phyloP scores from a whole-genome alignment of 2,329 filamentous ascomycete genomes.

The Coleophoma cylindrospora region DNA sequence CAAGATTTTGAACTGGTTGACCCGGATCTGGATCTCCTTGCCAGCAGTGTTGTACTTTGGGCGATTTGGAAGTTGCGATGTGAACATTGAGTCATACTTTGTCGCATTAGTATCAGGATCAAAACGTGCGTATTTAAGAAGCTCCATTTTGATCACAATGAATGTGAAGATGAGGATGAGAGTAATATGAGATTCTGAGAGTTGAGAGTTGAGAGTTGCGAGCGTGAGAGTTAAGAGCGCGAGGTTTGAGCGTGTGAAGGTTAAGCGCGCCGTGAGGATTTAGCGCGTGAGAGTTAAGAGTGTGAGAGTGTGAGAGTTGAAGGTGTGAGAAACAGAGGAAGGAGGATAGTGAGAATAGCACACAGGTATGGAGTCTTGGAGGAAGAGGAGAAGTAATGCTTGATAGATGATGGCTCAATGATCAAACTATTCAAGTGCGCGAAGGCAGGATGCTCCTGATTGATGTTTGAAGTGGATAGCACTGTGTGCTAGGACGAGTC shows the following conservation, averaged over 20 bases:
- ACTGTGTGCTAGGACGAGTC: neutral
- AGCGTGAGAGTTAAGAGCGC: neutral
- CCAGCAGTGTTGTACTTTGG: constrained; percentile 55
- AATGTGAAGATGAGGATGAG: constrained; percentile 2
- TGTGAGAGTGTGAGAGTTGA: constrained; percentile 1
- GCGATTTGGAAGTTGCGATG: constrained; percentile 31
- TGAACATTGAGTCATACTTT: constrained; percentile 14
- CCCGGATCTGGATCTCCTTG: constrained; percentile 43
- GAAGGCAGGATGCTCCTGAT: neutral
- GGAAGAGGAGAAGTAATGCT: neutral
- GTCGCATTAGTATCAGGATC: constrained; percentile 5
- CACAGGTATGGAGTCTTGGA: neutral
- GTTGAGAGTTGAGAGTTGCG: neutral
- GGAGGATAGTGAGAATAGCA: neutral
- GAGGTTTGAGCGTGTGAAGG: neutral
- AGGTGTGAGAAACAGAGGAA: neutral
- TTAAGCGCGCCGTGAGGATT: neutral
- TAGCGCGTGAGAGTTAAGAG: neutral
- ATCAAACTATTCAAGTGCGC: neutral
- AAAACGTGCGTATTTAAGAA: constrained; percentile 20
- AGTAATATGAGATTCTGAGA: neutral
- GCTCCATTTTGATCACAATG: constrained; percentile 21
- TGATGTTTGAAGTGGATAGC: neutral
- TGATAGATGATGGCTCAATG: neutral
- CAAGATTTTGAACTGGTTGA: constrained; percentile 74